phyloP scores from a whole-genome alignment of 768 basidiomycete species.

The Russula earlei region DNA sequence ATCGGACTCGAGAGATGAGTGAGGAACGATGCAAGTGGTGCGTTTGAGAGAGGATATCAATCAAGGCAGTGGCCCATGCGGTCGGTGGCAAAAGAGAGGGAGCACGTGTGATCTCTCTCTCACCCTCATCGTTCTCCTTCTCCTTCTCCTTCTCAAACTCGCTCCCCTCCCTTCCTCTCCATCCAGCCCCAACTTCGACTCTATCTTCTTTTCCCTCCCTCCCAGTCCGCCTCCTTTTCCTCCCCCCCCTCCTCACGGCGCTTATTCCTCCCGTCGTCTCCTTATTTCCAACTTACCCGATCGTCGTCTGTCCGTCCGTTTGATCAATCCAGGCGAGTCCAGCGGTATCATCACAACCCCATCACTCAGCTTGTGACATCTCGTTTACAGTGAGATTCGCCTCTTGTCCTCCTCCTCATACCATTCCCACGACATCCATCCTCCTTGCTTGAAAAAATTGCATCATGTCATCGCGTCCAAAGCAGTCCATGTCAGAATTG shows the following conservation, averaged over 20 bases:
- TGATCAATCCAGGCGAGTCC: constrained; percentile 7
- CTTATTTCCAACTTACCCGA: constrained; percentile 1
- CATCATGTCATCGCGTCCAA: constrained; percentile 51
- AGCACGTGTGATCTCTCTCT: constrained; percentile 2
- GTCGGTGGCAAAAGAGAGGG: not conserved
- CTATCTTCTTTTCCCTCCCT: not conserved
- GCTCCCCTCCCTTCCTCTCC: not conserved
- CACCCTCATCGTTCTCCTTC: not conserved
- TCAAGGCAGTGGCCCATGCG: no score
- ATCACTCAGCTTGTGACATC: not conserved
- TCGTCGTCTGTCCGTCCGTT: not conserved
- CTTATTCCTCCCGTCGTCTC: not conserved
- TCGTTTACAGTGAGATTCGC: not conserved
- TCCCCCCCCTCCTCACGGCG: not conserved
- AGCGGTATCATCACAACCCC: not conserved
- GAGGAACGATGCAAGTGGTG: no score
- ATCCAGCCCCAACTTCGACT: not conserved
- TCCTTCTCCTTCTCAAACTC: not conserved
- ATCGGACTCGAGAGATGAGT: no score
- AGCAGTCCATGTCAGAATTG: constrained; percentile 72
- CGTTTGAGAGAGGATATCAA: no score
- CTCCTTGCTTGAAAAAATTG: constrained; percentile 12
- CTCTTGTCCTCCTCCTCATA: not conserved
- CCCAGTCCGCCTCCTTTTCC: not conserved
- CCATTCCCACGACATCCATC: not conserved